Evolutionary conservation across 441 rosid species (phyloP), one percentile per base, ranked within the genome.

Genomic region (Pelargonium cotyledonis): DNA sequence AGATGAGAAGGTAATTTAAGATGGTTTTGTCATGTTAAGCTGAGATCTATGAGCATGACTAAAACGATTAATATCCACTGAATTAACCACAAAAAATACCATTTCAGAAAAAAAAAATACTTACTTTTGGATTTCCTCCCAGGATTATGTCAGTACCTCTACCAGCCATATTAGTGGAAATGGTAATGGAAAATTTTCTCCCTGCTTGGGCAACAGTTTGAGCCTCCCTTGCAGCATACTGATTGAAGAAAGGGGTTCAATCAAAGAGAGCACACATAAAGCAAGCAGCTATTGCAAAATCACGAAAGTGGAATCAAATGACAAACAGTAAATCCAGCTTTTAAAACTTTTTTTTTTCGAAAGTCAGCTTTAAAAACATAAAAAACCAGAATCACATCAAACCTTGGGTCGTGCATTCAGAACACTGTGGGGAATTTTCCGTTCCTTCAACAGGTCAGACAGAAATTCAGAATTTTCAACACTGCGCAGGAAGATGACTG

Each of bases 101-200:
- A 60, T 10, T 19, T 15, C 35, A 60, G 15, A 63, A 63, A 73
- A 26, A 31, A 68, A 41, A n/a, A n/a, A n/a, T 65, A 76, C 83
- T 64, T 84, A 91, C 98, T 79, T 88, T 91, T 58, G 98, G 93
- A 76, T 91, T 94, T 84, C 98, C 98, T 68, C 98, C 97, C 63
- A 94, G 82, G 76, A 91, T 94, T 77, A 94, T 91, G 73, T 94
- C 97, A 44, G 98, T 94, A 71, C 98, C 98, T 78, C 98, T 88
- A 73, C 98, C 98, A 78, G 98, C 97, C 98, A 94, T 91, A 78
- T 94, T 94, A 73, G 98, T 94, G 67, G 98, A 89, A 76, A 94
- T 86, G 69, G 98, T 93, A 75, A 93, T 89, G 75, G 98, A 95
- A 84, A 83, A 81, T 78, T 91, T 89, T 78, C 93, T 55, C 73